Evolutionary conservation across 2,329 filamentous ascomycete species (phyloP), one percentile per base, ranked within the genome.

Genomic region (Ascochyta viciae-villosae): DNA sequence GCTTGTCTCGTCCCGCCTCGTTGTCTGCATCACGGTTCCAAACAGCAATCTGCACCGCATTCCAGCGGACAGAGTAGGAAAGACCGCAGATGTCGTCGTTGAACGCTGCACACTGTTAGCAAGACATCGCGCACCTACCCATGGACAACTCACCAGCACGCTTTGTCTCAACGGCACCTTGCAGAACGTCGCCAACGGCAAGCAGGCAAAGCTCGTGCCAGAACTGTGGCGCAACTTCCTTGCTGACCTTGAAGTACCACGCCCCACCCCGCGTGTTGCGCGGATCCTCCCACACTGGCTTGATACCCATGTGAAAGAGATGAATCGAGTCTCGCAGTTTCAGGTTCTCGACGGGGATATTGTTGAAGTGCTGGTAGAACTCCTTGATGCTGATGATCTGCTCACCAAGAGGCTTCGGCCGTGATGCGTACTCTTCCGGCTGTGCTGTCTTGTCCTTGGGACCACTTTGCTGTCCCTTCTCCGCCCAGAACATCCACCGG

Each of bases 21-120:
- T 95, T 92, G 57, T 87, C 88, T 22, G 88, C 88, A 70, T 96
- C 90, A 60, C 95, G 91, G 79, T 96, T 95, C 94, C 94, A 98
- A 70, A 98, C 86, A 66, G 90, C 90, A 73, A 97, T 89, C 61
- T 96, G 86, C 74, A 94, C 88, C 27, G 88, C 89, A 78, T 93
- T 96, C 83, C 95, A 96, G 68, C 93, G 89, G 54, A 94, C 90
- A 1, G 90, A 92, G 62, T 95, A 87, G 38, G 90, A 91, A 42
- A 97, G 88, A 46, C 94, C 94, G 74, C 93, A 95, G 66, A 98
- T 83, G 65, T 87, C 89, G 73, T 96, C 92, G 74, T 91, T 92
- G 69, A 82, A 82, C 1, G 71, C 74, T 76, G 37, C 23, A 15
- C 8, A 37, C 16, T 22, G 12, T 50, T 34, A 63, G 50, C 27